Base-by-base conservation (phyloP, 2,329 filamentous ascomycete species). In the Penicillium hesseltinei region DNA sequence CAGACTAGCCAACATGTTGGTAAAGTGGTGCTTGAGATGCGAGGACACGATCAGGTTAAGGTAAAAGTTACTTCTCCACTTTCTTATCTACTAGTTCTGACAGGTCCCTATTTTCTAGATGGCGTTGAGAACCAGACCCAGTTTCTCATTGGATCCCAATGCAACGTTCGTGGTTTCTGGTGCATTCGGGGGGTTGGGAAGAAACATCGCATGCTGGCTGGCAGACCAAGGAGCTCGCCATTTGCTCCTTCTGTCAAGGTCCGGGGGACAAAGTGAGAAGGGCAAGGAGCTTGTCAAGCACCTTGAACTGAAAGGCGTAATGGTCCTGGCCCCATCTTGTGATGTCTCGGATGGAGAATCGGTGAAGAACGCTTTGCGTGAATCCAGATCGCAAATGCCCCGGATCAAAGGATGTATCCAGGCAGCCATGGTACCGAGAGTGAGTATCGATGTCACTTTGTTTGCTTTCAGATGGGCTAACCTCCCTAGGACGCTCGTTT, bases 131-230 rank as follows among this genome's bases (percentile, higher is more conserved):
- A 59, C 49, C 2, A 39, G 38, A n/a, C 35, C 46, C 15, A 31
- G 39, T 8, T 59, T 42, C 15, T n/a, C 21, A 1, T 57, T 64
- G 4, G 45, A 56, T 7, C 17, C 48, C 0, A 33, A 66, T 38
- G 60, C 59, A 0, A 59, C 72, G 17, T 75, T 73, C 36, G 60
- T 75, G 39, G 61, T 75, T 31, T 66, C 67, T 0, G 73, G 73
- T 52, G 73, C 70, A 33, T 63, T 70, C 9, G 71, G 71, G 29
- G 73, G 72, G 46, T 61, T 75, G 31, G 71, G 71, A 31, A 64
- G 66, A 17, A 62, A 60, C 3, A 62, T 74, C 45, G 57, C 69
- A n/a, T 59, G 55, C 10, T 74, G 71, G 71, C 66, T 75, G 61
- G 69, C 67, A 9, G 59, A 64, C 5, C 66, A 63, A 5, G 74